Evolutionary conservation across 495 filamentous ascomycete species (phyloP), one percentile per base, ranked within the genome.

Genomic region (Penicillium coprophilum): DNA sequence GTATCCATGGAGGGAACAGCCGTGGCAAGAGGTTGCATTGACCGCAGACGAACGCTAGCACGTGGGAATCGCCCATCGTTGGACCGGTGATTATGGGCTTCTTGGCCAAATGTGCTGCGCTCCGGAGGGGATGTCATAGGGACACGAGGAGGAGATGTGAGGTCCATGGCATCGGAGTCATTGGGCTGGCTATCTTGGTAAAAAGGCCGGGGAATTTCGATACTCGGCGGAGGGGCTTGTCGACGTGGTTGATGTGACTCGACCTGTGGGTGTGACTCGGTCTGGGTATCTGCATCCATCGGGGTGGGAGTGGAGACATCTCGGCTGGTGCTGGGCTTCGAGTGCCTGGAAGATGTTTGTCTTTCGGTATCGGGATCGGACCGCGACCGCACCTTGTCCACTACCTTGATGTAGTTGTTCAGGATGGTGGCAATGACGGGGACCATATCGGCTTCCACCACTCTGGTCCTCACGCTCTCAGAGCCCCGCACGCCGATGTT

Each of bases 401-500:
- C 84, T 55, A 97, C 91, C 69, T 94, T 89, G 76, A 96, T 91
- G 75, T 98, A 97, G 67, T 97, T 97, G 75, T 96, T 91, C 57
- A 98, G 85, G 49, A 98, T 96, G n/a, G 94, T 97, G 36, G 94
- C 94, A 63, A 97, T 96, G 54, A 98, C 95, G 11, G 94, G 94
- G 1, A 98, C 94, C 89, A 98, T 96, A 67, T 98, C 94, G 58
- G 94, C 94, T 75, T 98, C 94, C 21, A 98, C 94, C 0, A 98
- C 93, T 58, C 94, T 81, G 44, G 95, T 97, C 48, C 94, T 82
- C 50, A 98, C 94, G 56, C 78, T 84, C 73, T 98, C 94, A 6
- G 94, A 96, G 53, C 94, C 94, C 53, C 94, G 85, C 60, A 98
- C 94, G 23, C 94, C 94, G 67, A 98, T 97, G 70, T 98, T 98